A percentile compares a stretch with the other conserved stretches of the same genome.
Conservation (phyloP, 768 basidiomycete genomes). For the Boletus pseudopeckii region DNA sequence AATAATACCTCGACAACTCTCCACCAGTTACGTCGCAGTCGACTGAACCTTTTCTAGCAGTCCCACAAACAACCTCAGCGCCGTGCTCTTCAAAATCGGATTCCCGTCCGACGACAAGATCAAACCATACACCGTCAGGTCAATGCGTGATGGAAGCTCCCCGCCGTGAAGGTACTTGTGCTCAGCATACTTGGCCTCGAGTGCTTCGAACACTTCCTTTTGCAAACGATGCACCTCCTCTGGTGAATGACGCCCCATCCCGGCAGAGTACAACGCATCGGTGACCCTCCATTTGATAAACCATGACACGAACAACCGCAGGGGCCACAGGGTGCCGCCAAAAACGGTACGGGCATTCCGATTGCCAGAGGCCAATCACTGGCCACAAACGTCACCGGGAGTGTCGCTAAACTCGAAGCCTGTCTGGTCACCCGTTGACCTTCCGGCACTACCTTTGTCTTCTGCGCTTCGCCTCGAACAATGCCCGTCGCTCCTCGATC, state of each 20-base stretch:
- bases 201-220: slow-evolving; percentile 28
- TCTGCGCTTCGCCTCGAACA: too few relatives aligned
- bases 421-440: too few relatives aligned
- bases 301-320: slow-evolving; percentile 24
- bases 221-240: slow-evolving; percentile 30
- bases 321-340: slow-evolving; percentile 10
- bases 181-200: slow-evolving; percentile 24
- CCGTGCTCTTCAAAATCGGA: slow-evolving; percentile 22
- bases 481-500: too few relatives aligned
- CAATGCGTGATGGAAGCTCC: slow-evolving; percentile 24
- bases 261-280: slow-evolving; percentile 13
- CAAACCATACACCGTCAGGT: slow-evolving; percentile 28
- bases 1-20: too few relatives aligned
- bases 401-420: neutral
- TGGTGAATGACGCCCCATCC: slow-evolving; percentile 29
- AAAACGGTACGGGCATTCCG: slow-evolving; percentile 41
- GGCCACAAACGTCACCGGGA: slow-evolving; percentile 12
- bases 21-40: neutral
- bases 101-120: slow-evolving; percentile 18
- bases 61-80: slow-evolving; percentile 16
- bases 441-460: too few relatives aligned
- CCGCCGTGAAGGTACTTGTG: slow-evolving; percentile 26
- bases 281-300: slow-evolving; percentile 18
- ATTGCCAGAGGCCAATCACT: neutral
- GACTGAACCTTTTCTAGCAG: slow-evolving; percentile 10